phyloP scores from a whole-genome alignment of 805 yeast genomes.

The Phaffomyces antillensis region DNA sequence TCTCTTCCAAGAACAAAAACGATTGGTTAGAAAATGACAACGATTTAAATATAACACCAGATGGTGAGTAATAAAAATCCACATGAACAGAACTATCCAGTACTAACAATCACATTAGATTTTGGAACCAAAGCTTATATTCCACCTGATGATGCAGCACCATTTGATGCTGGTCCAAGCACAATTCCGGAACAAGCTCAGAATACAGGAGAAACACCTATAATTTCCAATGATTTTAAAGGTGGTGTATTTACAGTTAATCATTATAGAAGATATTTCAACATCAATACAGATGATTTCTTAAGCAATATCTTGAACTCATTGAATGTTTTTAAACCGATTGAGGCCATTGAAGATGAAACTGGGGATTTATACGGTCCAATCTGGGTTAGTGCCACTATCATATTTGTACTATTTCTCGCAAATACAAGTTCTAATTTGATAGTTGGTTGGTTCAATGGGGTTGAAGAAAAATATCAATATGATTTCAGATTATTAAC shows the following conservation, averaged over 20 bases:
- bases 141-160: conserved; percentile 25
- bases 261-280: conserved; percentile 61
- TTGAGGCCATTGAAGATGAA: conserved; percentile 34
- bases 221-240: conserved; percentile 17
- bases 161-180: conserved; percentile 8
- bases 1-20: not conserved
- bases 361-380: conserved; percentile 78
- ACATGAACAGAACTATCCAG: not conserved
- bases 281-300: conserved; percentile 61
- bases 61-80: conserved; percentile 5
- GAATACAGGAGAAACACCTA: not conserved
- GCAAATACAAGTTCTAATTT: conserved; percentile 64
- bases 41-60: conserved; percentile 13
- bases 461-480: conserved; percentile 40
- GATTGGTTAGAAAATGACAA: conserved; percentile 22
- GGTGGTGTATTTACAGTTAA: conserved; percentile 48
- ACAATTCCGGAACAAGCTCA: conserved; percentile 1
- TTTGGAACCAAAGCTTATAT: conserved; percentile 26
- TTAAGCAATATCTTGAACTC: conserved; percentile 45
- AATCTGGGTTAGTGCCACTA: conserved; percentile 83
- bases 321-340: conserved; percentile 42
- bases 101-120: conserved; percentile 1
- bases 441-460: conserved; percentile 42
- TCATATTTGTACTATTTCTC: conserved; percentile 67
- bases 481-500: conserved; percentile 57